Evolutionary conservation across 441 rosid genomes (phyloP), one percentile per base, ranked within the genome.

Genomic region (Eutrema salsugineum): DNA sequence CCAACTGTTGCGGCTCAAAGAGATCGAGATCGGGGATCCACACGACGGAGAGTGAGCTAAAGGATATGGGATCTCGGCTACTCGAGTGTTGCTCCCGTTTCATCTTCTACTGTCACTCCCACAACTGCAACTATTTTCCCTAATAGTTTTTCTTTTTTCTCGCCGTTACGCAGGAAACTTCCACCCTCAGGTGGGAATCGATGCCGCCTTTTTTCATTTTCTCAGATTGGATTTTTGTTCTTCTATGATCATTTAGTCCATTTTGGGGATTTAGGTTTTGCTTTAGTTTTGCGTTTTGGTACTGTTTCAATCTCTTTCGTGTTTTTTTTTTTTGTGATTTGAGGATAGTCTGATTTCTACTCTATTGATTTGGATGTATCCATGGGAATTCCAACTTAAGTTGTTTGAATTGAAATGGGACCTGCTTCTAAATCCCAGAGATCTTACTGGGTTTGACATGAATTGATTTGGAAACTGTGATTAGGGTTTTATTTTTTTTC

Each of bases 1-100:
- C 77, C 84, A 71, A 80, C 68, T 73, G 86, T 83, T 84, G 89
- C 87, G 79, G 87, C 82, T 80, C 71, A 56, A 46, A 33, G 66
- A 57, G 63, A 27, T 70, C 22, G 20, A 39, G 80, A 81, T 75
- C 70, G 27, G 69, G 49, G 71, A 73, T 63, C 46, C 11, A 43
- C 28, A 67, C 66, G 61, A 16, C 51, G 71, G 39, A 46, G 76
- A 51, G 54, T 6, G 47, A 40, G 69, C 77, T 72, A 64, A 64
- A n/a, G 55, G 63, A 64, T 57, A 73, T 72, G 77, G 70, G 77
- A 72, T 72, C 70, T 72, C 57, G 22, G 56, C 28, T 55, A 28
- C 49, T 63, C n/a, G n/a, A 24, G 36, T 44, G 56, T 46, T 63
- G 46, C 64, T 44, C 56, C 16, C 63, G 48, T 27, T 72, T 36